Evolutionary conservation across 108 stramenopile species (phyloP).

Genomic region (Epithemia pelagica): DNA sequence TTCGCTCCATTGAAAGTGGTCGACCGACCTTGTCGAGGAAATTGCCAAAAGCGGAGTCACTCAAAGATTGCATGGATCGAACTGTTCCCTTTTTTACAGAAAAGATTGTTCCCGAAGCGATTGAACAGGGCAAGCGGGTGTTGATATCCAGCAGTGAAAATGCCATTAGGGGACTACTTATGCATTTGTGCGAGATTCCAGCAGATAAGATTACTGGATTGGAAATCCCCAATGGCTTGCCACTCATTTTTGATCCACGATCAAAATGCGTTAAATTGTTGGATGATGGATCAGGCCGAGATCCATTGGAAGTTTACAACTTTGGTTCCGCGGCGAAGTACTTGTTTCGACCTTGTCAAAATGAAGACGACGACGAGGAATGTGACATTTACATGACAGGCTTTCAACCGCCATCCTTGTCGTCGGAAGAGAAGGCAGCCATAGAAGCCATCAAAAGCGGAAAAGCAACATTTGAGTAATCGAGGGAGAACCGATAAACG

Average conservation of each 20-base stretch:
- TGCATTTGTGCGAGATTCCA: conserved; percentile 96
- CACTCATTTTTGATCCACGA: conserved; percentile 83
- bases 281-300: conserved; percentile 76
- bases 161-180: conserved; percentile 95
- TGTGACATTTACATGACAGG: conserved; percentile 12
- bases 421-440: conserved; percentile 14
- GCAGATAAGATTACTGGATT: conserved; percentile 86
- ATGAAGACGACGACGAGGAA: conserved; percentile 59
- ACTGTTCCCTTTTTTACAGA: conserved; percentile 90
- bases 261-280: conserved; percentile 74
- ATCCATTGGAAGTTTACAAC: conserved; percentile 79
- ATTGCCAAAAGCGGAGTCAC: conserved; percentile 83
- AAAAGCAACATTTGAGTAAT: no score
- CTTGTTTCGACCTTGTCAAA: conserved; percentile 71
- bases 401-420: not conserved
- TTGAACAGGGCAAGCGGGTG: conserved; percentile 90
- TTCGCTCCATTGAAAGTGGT: conserved; percentile 72
- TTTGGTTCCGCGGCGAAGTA: conserved; percentile 79
- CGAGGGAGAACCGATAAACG: no score
- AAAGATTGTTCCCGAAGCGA: conserved; percentile 73
- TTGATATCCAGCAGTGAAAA: conserved; percentile 95
- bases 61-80: conserved; percentile 88
- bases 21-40: conserved; percentile 57
- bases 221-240: conserved; percentile 96
- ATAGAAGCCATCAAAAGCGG: conserved; percentile 19